Base-by-base conservation (phyloP, 73 alveolate genomes). In the Halteria grandinella region DNA sequence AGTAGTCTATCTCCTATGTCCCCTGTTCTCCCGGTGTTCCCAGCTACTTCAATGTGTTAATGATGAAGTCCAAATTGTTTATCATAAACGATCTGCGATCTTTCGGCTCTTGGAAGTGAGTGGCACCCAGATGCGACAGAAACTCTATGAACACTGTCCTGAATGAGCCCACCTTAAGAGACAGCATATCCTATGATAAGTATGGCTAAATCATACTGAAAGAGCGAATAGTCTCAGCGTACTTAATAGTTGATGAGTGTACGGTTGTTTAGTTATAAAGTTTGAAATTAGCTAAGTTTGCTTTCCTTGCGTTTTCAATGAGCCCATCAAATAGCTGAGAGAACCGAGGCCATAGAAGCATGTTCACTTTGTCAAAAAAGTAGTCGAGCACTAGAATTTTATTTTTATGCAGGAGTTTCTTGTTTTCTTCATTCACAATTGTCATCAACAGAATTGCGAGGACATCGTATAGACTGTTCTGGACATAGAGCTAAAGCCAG, bases 271-370 rank as follows among this genome's bases (percentile, higher is more conserved):
- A 40, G 32, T 70, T 79, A 49, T 73, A 74, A 21, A 83, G 78
- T 49, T 83, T 83, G 47, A 60, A 60, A 27, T 11, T 32, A 32
- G 44, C 74, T 0, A 53, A 71, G 51, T 59, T 58, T 6, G 79
- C 64, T 36, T 39, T 58, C 43, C 37, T 83, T 0, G 74, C 36
- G 14, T 72, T 74, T 14, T 73, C 78, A 7, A 40, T 29, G 25
- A 44, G 21, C 10, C 14, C 48, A 25, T 72, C 87, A 36, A 72
- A 73, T 0, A 83, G 39, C 17, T 32, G 33, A 27, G 92, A 43
- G 50, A 83, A 83, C 36, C 87, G 57, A 0, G 92, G 92, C 92
- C 92, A 83, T 7, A 83, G 52, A 4, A 75, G 2, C n/a, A 36
- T 36, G 36, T 50, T 78, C 0, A 83, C 71, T 21, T 63, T 72